A percentile compares a stretch with the other conserved stretches of the same genome.
Conservation (phyloP, 352 stramenopile genomes). For the Phytophthora europaea region DNA sequence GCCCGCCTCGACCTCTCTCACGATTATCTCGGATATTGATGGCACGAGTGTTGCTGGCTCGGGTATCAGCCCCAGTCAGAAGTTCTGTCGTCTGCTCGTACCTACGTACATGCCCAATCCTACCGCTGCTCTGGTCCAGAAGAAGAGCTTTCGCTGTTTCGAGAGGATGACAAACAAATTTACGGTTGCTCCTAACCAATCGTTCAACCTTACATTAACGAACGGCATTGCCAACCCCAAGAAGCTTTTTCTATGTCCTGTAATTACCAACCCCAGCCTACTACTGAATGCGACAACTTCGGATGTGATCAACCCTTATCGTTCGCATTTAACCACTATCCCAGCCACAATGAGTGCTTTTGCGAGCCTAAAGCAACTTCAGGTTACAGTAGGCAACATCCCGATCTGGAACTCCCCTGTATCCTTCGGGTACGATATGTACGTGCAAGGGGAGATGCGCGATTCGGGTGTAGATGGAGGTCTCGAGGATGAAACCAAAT, state of each 20-base stretch:
- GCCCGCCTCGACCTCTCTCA: not conserved
- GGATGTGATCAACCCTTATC: constrained; percentile 25
- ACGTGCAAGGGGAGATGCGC: not conserved
- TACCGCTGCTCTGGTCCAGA: not conserved
- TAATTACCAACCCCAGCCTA: constrained; percentile 2
- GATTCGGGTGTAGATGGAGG: not conserved
- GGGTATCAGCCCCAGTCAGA: constrained; percentile 13
- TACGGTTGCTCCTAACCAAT: not conserved
- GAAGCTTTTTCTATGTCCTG: not conserved
- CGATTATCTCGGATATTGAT: constrained; percentile 18
- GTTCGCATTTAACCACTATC: constrained; percentile 11
- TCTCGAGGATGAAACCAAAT: not conserved
- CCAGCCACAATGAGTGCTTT: constrained; percentile 14
- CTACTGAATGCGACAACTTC: constrained; percentile 1
- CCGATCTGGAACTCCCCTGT: not conserved
- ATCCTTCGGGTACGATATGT: not conserved
- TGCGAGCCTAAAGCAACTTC: not conserved
- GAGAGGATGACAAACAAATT: constrained; percentile 31
- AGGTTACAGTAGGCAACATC: not conserved
- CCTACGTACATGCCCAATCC: constrained; percentile 23
- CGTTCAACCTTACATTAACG: not conserved
- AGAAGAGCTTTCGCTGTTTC: constrained; percentile 21
- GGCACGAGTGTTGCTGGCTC: constrained; percentile 2
- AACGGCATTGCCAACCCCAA: not conserved
- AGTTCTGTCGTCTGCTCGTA: constrained; percentile 20